Evolutionary conservation across 768 basidiomycete species (phyloP).

Genomic region (Rhizopogon rudus): DNA sequence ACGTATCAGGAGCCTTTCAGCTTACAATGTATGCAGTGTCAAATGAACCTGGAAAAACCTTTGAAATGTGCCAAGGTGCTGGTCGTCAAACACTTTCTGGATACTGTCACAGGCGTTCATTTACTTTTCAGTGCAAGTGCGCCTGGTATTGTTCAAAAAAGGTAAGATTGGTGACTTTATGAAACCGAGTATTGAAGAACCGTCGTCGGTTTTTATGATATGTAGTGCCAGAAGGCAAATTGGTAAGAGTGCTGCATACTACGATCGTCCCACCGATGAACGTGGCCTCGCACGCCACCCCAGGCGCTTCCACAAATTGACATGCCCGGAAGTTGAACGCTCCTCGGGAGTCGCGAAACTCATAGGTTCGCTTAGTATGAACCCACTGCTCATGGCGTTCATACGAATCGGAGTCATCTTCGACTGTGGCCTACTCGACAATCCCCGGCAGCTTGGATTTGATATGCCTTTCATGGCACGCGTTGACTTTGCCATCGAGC

Average conservation of each 20-base stretch:
- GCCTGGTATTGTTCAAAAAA: slow-evolving; percentile 17
- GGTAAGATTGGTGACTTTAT: background rate
- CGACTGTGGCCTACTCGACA: slow-evolving; percentile 6
- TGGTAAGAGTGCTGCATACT: slow-evolving; percentile 4
- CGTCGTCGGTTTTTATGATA: background rate
- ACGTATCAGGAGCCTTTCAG: background rate
- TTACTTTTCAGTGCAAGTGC: slow-evolving; percentile 11
- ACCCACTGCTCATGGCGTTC: slow-evolving; percentile 1
- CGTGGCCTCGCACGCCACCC: background rate
- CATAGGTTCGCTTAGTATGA: slow-evolving; percentile 5
- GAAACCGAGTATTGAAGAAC: background rate
- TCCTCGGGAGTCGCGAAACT: slow-evolving; percentile 12
- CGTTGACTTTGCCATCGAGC: slow-evolving; percentile 13
- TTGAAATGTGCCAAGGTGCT: slow-evolving; percentile 10
- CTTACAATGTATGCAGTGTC: slow-evolving; percentile 12
- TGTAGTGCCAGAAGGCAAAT: slow-evolving; percentile 12
- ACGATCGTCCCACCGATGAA: no score
- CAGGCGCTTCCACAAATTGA: slow-evolving; percentile 9
- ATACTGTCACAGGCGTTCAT: background rate
- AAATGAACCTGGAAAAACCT: background rate
- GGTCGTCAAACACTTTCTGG: background rate
- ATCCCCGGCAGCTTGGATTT: no score
- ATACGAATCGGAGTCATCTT: slow-evolving; percentile 10
- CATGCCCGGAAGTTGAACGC: slow-evolving; percentile 8
- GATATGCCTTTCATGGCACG: slow-evolving; percentile 11